phyloP scores from a whole-genome alignment of 495 filamentous ascomycete genomes.

The Elaphomyces granulatus region DNA sequence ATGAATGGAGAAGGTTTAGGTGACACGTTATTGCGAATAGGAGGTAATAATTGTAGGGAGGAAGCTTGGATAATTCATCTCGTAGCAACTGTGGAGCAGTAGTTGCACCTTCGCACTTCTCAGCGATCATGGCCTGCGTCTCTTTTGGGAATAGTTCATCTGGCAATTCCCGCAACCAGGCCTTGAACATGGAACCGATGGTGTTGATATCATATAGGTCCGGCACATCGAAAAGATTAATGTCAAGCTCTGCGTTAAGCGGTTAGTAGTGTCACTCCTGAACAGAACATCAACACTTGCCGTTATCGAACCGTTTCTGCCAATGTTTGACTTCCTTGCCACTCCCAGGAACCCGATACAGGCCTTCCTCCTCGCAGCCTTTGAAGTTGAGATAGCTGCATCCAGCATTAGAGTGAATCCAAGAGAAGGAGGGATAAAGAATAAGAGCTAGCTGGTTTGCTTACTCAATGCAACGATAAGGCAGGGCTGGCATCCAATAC shows the following conservation, averaged over 20 bases:
- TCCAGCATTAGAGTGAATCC: conserved; percentile 7
- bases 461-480: conserved; percentile 79
- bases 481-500: conserved; percentile 92
- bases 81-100: conserved; percentile 66
- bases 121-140: conserved; percentile 57
- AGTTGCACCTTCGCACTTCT: conserved; percentile 58
- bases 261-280: too few relatives aligned
- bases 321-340: conserved; percentile 72
- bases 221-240: conserved; percentile 67
- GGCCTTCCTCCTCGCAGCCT: conserved; percentile 76
- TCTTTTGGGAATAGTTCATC: conserved; percentile 78
- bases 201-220: conserved; percentile 91
- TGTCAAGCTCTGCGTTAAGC: conserved; percentile 48
- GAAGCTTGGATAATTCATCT: conserved; percentile 78
- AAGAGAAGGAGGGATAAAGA: background rate
- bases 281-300: too few relatives aligned
- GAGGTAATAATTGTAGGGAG: conserved; percentile 90
- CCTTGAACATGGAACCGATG: conserved; percentile 81
- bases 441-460: conserved; percentile 13
- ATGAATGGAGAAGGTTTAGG: conserved; percentile 70
- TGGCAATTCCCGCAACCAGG: conserved; percentile 86
- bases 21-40: conserved; percentile 93
- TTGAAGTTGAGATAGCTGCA: conserved; percentile 72
- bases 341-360: conserved; percentile 79
- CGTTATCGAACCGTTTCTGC: conserved; percentile 73